Base-by-base conservation (phyloP, 2,329 filamentous ascomycete species). In the Zymoseptoria crescenta region DNA sequence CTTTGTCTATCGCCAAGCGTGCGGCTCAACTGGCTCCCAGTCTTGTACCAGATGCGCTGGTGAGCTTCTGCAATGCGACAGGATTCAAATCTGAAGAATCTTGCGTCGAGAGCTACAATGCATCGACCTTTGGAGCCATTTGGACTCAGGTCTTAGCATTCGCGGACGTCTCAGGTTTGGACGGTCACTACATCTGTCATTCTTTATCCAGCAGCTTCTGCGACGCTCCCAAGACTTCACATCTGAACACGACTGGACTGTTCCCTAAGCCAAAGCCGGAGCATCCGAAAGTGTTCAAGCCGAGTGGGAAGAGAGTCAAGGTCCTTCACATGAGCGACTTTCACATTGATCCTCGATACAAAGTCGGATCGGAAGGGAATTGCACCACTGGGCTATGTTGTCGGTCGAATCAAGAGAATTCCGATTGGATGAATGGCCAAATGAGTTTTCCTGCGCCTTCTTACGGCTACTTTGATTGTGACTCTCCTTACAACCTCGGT, bases 171-270 rank as follows among this genome's bases (percentile, higher is more conserved):
- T 72, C 73, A 20, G 81, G 81, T 8, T 72, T 79, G 2, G 83
- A 85, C 67, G 83, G 82, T 4, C 72, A 77, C 57, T 83, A 82
- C 60, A 83, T 85, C 52, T 85, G 82, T 72, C 77, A 79, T 62
- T 76, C 73, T 16, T 64, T 84, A 4, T 77, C 74, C 56, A 75
- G 68, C 29, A 59, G 59, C 0, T 82, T 79, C 65, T 85, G 83
- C 65, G 69, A 74, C 0, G 65, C 68, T 10, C 81, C 81, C 5
- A 67, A 67, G 0, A 77, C 79, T 2, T 71, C 72, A 6, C 74
- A 77, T 0, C 69, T 80, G 29, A 75, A 81, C 62, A 77, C 74
- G 1, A 75, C 76, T 0, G 62, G 63, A 2, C 64, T 78, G 4
- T 85, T 84, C 58, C 77, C 81, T 8, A 84, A 83, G 65, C 78